A percentile compares a stretch with the other conserved stretches of the same genome.
Conservation (phyloP, 2,329 filamentous ascomycete species). For the Teratosphaeria pseudoeucalypti region DNA sequence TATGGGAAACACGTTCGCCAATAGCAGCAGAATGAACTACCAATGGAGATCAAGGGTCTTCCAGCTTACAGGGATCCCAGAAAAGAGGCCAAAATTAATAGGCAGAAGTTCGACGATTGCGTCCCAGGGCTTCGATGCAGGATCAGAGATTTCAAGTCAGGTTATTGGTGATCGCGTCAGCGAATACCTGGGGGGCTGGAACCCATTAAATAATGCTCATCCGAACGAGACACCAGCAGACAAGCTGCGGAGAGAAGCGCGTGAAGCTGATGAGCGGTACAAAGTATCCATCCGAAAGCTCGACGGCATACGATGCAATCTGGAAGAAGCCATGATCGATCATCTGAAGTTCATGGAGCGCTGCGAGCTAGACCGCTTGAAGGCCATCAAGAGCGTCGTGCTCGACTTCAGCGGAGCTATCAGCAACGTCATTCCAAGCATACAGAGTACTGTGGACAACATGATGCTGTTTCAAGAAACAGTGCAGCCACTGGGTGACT, state of each 20-base stretch:
- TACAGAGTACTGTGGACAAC: constrained; percentile 92
- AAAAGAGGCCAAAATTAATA: constrained; percentile 63
- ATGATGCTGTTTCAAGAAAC: constrained; percentile 99
- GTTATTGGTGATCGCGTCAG: constrained; percentile 60
- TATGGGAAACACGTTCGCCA: constrained; percentile 89
- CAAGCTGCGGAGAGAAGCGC: constrained; percentile 75
- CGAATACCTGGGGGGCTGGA: constrained; percentile 88
- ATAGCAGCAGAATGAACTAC: constrained; percentile 94
- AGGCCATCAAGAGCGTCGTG: constrained; percentile 96
- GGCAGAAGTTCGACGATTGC: constrained; percentile 64
- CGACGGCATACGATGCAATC: constrained; percentile 78
- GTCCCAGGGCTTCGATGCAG: constrained; percentile 27
- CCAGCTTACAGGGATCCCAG: constrained; percentile 73
- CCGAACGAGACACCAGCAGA: constrained; percentile 91
- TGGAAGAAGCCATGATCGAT: constrained; percentile 91
- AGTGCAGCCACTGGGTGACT: constrained; percentile 81
- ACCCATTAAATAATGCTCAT: constrained; percentile 76
- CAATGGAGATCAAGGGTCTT: constrained; percentile 94
- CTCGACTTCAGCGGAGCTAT: constrained; percentile 95
- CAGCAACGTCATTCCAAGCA: constrained; percentile 91
- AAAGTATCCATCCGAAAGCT: constrained; percentile 76
- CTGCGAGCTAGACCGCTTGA: constrained; percentile 89
- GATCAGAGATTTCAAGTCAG: constrained; percentile 54
- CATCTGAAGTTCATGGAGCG: constrained; percentile 95
- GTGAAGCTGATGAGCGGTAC: constrained; percentile 87